phyloP scores from a whole-genome alignment of 352 stramenopile genomes.

The Pythium rhizo-oryzae region DNA sequence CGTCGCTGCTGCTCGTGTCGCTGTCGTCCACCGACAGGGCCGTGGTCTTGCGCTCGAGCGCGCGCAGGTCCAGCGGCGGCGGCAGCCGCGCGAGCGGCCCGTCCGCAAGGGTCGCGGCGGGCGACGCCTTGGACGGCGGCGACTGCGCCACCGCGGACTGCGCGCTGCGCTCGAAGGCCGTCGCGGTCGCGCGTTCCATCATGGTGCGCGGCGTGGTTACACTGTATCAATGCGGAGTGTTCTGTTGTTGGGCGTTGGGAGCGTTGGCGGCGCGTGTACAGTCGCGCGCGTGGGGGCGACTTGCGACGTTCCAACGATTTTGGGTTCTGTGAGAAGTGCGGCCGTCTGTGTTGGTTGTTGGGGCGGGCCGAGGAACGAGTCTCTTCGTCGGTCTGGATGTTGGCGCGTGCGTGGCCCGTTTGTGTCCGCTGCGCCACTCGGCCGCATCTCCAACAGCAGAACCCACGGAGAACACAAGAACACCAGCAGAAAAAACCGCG shows the following conservation, averaged over 20 bases:
- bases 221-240: not conserved
- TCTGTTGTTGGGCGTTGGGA: not conserved
- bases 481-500: conserved; percentile 27
- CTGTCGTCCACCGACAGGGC: conserved; percentile 29
- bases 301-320: conserved; percentile 28
- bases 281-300: not conserved
- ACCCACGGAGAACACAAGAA: conserved; percentile 19
- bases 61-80: conserved; percentile 25
- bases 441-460: conserved; percentile 19
- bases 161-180: conserved; percentile 21
- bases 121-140: not conserved
- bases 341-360: conserved; percentile 24
- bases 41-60: conserved; percentile 19
- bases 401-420: conserved; percentile 17
- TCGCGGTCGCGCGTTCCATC: conserved; percentile 21
- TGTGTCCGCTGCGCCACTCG: not conserved
- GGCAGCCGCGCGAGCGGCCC: not conserved
- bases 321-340: conserved; percentile 18
- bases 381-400: conserved; percentile 16
- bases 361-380: not conserved
- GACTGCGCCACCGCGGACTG: not conserved
- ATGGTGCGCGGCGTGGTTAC: conserved; percentile 1
- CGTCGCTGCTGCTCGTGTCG: conserved; percentile 34
- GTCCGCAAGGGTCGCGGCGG: conserved; percentile 26
- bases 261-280: not conserved